Evolutionary conservation across 345 rosid species (phyloP).

Genomic region (Hibiscus syriacus): DNA sequence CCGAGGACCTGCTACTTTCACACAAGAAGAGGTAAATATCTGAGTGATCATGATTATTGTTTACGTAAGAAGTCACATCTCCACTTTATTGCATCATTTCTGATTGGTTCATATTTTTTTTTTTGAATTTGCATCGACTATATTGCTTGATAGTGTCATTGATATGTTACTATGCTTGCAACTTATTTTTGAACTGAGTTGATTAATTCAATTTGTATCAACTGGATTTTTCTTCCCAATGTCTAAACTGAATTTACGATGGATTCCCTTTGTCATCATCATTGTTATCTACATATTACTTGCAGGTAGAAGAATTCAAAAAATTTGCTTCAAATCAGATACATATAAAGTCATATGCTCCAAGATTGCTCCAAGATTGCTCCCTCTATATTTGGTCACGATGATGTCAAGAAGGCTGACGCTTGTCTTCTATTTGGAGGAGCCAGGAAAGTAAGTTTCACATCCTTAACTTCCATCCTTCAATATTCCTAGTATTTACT

Average conservation of each 20-base stretch:
- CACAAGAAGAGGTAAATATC: not conserved
- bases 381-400: not conserved
- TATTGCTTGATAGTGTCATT: not conserved
- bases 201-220: not conserved
- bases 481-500: not conserved
- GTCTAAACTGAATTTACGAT: not conserved
- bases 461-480: not conserved
- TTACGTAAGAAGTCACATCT: not conserved
- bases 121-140: not conserved
- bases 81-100: not conserved
- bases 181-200: not conserved
- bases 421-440: not conserved
- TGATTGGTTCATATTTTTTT: too few species aligned
- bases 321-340: not conserved
- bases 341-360: not conserved
- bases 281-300: too few species aligned
- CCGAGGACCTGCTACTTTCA: not conserved
- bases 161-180: not conserved
- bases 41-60: not conserved
- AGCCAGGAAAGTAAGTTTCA: not conserved
- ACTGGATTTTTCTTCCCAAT: not conserved
- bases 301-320: not conserved
- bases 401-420: not conserved
- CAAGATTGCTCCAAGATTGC: not conserved
- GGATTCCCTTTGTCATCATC: not conserved